A percentile compares a stretch with the other conserved stretches of the same genome.
Evolutionary conservation across 2,329 filamentous ascomycete genomes (phyloP).

Genomic region (Penicillium sp.): DNA sequence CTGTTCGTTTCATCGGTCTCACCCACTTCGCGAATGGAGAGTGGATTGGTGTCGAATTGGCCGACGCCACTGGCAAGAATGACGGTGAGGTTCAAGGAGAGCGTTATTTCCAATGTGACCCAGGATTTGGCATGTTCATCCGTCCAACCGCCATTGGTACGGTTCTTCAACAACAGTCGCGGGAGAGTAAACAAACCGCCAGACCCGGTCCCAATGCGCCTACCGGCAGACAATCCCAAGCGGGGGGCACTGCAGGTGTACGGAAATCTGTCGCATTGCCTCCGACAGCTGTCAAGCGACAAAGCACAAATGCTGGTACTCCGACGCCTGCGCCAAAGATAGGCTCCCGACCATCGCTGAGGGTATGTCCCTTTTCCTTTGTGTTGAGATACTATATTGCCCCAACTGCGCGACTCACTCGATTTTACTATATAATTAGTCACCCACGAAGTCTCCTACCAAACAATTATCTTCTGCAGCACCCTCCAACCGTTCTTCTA

Average conservation of each 20-base stretch:
- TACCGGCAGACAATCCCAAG: slow-evolving; percentile 29
- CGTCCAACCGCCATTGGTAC: slow-evolving; percentile 71
- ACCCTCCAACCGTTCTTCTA: slow-evolving; percentile 54
- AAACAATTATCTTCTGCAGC: slow-evolving; percentile 70
- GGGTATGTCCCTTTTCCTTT: slow-evolving; percentile 37
- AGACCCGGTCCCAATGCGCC: slow-evolving; percentile 40
- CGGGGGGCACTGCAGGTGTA: slow-evolving; percentile 34
- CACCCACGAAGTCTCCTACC: slow-evolving; percentile 78
- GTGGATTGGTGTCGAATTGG: slow-evolving; percentile 90
- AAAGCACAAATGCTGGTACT: slow-evolving; percentile 72
- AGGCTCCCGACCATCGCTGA: slow-evolving; percentile 44
- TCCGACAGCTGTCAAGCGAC: slow-evolving; percentile 63
- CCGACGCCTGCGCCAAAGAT: slow-evolving; percentile 70
- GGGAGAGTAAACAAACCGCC: slow-evolving; percentile 47
- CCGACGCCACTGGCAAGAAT: slow-evolving; percentile 84
- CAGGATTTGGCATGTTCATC: slow-evolving; percentile 82
- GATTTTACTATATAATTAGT: slow-evolving; percentile 54
- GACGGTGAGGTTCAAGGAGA: slow-evolving; percentile 88
- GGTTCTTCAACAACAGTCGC: slow-evolving; percentile 47
- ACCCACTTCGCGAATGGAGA: slow-evolving; percentile 81
- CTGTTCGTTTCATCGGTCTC: slow-evolving; percentile 79
- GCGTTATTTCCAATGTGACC: slow-evolving; percentile 82
- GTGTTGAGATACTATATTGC: not conserved
- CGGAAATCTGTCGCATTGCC: slow-evolving; percentile 58
- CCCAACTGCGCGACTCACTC: slow-evolving; percentile 1